Evolutionary conservation across 257 asterid genomes (phyloP).

Genomic region (Solanum infundibuliforme): DNA sequence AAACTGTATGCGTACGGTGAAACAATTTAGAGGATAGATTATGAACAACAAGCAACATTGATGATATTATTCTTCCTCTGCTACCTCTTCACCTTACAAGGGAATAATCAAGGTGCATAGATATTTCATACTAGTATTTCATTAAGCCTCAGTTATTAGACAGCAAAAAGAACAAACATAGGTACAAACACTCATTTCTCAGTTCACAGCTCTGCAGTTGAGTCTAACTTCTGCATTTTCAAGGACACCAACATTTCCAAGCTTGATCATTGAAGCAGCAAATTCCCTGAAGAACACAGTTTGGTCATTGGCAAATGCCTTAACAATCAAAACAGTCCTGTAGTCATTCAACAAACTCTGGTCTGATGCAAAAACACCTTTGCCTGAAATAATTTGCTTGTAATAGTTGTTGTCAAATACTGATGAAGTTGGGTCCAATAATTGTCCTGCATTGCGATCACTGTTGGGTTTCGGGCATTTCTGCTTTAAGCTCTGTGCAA

Average conservation of each 20-base stretch:
- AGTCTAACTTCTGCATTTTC: constrained; percentile 49
- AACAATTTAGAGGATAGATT: background rate
- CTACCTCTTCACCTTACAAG: background rate
- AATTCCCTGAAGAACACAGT: constrained; percentile 39
- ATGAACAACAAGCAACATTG: background rate
- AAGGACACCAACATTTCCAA: constrained; percentile 53
- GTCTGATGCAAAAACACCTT: constrained; percentile 57
- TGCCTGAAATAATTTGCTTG: constrained; percentile 26
- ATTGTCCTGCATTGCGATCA: constrained; percentile 44
- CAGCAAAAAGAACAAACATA: background rate
- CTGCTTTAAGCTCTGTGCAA: constrained; percentile 30
- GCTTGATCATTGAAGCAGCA: constrained; percentile 45
- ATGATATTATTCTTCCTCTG: background rate
- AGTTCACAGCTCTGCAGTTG: constrained; percentile 48
- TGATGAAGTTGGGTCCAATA: constrained; percentile 51
- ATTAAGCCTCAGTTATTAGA: background rate
- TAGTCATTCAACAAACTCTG: constrained; percentile 41
- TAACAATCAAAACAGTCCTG: constrained; percentile 46
- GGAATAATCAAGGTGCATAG: background rate
- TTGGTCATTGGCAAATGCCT: constrained; percentile 46
- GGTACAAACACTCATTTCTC: background rate
- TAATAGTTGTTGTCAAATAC: constrained; percentile 54
- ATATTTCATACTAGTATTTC: background rate
- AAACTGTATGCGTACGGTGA: background rate
- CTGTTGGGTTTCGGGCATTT: constrained; percentile 37